Evolutionary conservation across 176 grass and related monocot genomes (phyloP), one percentile per base, ranked within the genome.

Genomic region (Oryza glaberrima): DNA sequence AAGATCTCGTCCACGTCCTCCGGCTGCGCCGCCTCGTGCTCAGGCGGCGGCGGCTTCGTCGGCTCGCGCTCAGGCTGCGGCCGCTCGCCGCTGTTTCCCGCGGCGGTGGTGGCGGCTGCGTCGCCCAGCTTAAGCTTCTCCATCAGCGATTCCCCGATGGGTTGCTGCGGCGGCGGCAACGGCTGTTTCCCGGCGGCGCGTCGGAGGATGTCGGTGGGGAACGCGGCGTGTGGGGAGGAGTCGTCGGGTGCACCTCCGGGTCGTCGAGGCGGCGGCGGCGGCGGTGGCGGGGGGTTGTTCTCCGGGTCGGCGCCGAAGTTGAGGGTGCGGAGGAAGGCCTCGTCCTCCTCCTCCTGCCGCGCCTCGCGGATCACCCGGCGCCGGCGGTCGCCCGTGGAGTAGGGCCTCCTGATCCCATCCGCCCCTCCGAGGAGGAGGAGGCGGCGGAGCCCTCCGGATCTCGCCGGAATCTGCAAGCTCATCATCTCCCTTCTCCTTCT

Each of bases 1-100:
- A 99, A 95, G 26, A 99, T 94, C 47, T 89, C 90, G 11, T 94
- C 91, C 17, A 83, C 91, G 46, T 94, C 93, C 87, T 92, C 65
- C 30, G 81, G 83, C 73, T 85, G 86, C 3, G 65, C 7, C 1
- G 73, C 19, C 58, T 23, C 58, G 0, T 63, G 58, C 58, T 63
- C n/a, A n/a, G 58, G 58, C 11, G 8, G 47, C 11, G 5, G 47
- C 14, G 56, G 51, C 3, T 67, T 65, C 6, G 22, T 70, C 51
- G 17, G 34, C n/a, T 69, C 63, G 4, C 11, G 68, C 74, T 76
- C 44, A 52, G 45, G 36, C 69, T 63, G 77, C 38, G 17, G 63
- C 60, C 3, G 9, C 79, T 85, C 86, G 20, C 47, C 60, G 11
- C 17, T 40, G 58, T 82, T 75, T 52, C 36, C 41, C 26, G 20